phyloP scores from a whole-genome alignment of 1,139 yeast genomes.

The Candida frijolesensis region DNA sequence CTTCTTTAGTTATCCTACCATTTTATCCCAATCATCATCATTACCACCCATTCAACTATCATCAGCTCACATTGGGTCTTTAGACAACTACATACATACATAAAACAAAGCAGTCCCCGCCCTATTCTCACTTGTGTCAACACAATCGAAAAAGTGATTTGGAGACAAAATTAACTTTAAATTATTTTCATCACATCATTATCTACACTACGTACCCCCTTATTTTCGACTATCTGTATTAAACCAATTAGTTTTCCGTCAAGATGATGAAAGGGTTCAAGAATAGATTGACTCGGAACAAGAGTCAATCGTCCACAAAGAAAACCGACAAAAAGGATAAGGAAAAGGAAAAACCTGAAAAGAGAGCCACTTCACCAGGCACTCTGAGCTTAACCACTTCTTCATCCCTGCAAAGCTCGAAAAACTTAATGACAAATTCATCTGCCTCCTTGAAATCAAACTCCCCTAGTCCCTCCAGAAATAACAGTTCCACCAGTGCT shows the following conservation, averaged over 20 bases:
- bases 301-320: constrained; percentile 40
- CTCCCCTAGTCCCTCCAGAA: constrained; percentile 28
- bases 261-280: constrained; percentile 57
- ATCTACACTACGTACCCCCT: neutral
- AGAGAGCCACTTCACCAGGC: constrained; percentile 16
- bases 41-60: neutral
- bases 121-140: too few species aligned
- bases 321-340: constrained; percentile 37
- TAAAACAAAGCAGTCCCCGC: neutral
- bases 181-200: too few species aligned
- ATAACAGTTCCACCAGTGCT: constrained; percentile 35
- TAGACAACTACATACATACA: neutral
- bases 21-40: neutral
- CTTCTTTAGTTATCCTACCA: too few species aligned
- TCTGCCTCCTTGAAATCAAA: constrained; percentile 30
- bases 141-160: neutral
- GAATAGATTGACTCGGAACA: constrained; percentile 49
- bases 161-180: neutral
- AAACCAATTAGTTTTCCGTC: constrained; percentile 9
- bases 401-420: constrained; percentile 29
- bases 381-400: constrained; percentile 2
- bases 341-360: constrained; percentile 27
- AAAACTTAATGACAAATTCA: constrained; percentile 24
- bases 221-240: neutral
- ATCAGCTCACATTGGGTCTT: neutral